phyloP scores from a whole-genome alignment of 306 rosid species.

The Fragaria nilgerrensis region DNA sequence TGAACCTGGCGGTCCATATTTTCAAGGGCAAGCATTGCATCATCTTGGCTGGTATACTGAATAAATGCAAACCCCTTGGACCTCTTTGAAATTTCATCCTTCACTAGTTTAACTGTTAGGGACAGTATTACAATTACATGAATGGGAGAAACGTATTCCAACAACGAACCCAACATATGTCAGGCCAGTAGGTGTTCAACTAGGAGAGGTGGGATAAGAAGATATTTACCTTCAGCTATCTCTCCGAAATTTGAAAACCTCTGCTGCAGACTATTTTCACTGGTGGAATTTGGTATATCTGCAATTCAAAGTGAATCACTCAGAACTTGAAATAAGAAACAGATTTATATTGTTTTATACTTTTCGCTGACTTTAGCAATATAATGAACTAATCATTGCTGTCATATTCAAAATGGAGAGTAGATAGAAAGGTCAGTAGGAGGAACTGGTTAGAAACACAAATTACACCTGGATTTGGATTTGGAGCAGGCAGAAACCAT shows the following conservation, averaged over 20 bases:
- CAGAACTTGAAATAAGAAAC: conserved; percentile 9
- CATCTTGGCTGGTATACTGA: conserved; percentile 72
- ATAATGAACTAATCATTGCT: not conserved
- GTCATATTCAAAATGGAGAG: not conserved
- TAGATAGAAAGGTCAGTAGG: not conserved
- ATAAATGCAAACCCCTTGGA: conserved; percentile 86
- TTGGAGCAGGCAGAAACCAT: not conserved
- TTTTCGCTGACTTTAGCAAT: not conserved
- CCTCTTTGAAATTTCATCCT: conserved; percentile 48
- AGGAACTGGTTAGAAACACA: not conserved
- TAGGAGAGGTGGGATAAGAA: conserved; percentile 1
- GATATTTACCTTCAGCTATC: conserved; percentile 73
- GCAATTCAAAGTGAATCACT: conserved; percentile 29
- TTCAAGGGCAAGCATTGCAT: conserved; percentile 82
- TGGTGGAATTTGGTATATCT: conserved; percentile 83
- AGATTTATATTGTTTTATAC: not conserved
- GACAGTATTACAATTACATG: conserved; percentile 5
- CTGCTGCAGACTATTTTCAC: conserved; percentile 55
- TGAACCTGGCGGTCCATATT: conserved; percentile 86
- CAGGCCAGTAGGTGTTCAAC: not conserved
- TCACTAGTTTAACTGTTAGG: conserved; percentile 57
- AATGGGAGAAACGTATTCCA: not conserved
- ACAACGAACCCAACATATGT: not conserved
- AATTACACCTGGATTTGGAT: not conserved
- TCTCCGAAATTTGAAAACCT: conserved; percentile 77